Base-by-base conservation (phyloP, 2,329 filamentous ascomycete genomes). In the Colletotrichum agaves region DNA sequence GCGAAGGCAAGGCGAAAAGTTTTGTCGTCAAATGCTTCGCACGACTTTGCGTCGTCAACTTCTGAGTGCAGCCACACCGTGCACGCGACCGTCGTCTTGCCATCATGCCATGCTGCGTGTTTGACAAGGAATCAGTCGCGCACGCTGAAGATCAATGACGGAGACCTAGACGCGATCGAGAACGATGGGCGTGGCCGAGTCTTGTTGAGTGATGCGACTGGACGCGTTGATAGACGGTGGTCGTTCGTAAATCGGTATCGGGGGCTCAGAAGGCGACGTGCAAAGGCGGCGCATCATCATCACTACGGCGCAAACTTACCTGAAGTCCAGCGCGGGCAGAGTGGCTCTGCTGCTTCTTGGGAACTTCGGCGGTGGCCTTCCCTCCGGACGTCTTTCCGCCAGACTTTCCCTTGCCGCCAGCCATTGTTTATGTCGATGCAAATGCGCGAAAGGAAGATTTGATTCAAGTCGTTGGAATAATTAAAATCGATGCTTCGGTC, bases 361-460 rank as follows among this genome's bases (percentile, higher is more conserved):
- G 84, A 62, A 87, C 87, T 73, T 90, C 90, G 75, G 77, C 83
- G 69, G 84, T 83, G 56, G 85, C 86, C 86, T 96, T 96, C 75
- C 93, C 92, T 75, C 93, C 93, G 66, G 91, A 87, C 79, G 84
- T 94, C 90, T 97, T 97, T 78, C 94, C 94, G 76, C 94, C 94
- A 72, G 90, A 93, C 86, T 94, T 97, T 87, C 94, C 94, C 88
- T 98, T 98, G 84, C 94, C 94, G 78, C 94, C 94, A 78, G 94
- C 81, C 87, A 89, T 89, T 83, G 79, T 83, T 73, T 67, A 71
- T 70, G 23, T 56, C 37, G 66, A 61, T 56, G 56, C 27, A 62
- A 53, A 46, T 46, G 62, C 65, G 61, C 61, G 61, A 55, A 61
- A 49, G 41, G 61, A 55, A 47, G 46, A 53, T 15, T 61, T 31